These are phyloP conservation scores for Talaromyces amestolkiae DNA, from an alignment of 2,329 filamentous ascomycete species.

Conservation along the genomic window DNA sequence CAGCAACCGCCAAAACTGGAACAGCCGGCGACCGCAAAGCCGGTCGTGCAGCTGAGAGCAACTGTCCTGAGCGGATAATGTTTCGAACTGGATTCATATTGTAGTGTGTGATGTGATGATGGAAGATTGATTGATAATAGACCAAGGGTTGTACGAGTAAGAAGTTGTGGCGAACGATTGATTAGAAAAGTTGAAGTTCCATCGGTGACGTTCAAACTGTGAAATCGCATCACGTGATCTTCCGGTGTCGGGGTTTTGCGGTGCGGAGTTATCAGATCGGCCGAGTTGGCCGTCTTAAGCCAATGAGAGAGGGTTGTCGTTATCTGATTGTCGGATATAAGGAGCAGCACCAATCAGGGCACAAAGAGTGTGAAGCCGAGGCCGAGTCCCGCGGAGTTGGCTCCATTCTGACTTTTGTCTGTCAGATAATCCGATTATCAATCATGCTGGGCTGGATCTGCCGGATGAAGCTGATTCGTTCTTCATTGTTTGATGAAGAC, in stretches of 20 bases:
- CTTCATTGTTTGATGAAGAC: background rate
- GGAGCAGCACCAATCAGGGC: background rate
- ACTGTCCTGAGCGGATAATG: conserved; percentile 15
- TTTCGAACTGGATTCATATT: conserved; percentile 19
- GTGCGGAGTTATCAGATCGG: conserved; percentile 15
- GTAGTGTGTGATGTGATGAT: background rate
- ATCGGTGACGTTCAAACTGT: conserved; percentile 15
- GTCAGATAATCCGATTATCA: background rate
- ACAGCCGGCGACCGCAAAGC: conserved; percentile 11
- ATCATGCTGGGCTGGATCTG: background rate
- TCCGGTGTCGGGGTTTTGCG: conserved; percentile 13
- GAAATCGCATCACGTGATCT: conserved; percentile 8
- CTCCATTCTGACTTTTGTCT: background rate
- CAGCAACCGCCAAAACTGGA: conserved; percentile 6
- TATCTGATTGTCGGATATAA: conserved; percentile 17
- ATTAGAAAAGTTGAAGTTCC: background rate
- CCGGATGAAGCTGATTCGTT: background rate
- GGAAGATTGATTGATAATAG: background rate
- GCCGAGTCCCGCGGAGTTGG: background rate
- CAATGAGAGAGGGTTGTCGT: background rate
- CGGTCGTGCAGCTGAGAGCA: conserved; percentile 17
- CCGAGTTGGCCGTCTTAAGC: background rate
- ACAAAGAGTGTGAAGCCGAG: background rate
- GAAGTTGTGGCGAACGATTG: background rate
- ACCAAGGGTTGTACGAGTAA: background rate